Evolutionary conservation across 164 flowering plant genomes (phyloP), one percentile per base, ranked within the genome.

Genomic region (Chimonanthus salicifolius): DNA sequence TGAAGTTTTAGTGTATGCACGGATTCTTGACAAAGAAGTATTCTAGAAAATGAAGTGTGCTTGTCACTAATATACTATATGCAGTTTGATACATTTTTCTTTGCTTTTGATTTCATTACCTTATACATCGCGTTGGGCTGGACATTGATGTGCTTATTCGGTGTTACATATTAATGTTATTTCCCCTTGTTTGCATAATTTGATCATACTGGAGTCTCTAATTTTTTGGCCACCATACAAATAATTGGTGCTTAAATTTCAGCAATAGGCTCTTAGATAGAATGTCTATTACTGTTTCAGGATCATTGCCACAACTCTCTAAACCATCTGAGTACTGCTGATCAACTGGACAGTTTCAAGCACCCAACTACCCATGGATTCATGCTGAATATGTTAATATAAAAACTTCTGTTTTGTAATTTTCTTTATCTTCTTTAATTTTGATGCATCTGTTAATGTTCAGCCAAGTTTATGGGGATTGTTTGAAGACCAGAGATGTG

Each of bases 401-500:
- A 11, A 5, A 54, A 9, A 54, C 60, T 54, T 54, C 16, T 54
- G 16, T 4, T 15, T 54, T 54, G 16, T 66, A 68, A 18, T 68
- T 68, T 68, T 47, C 54, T 68, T 11, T 2, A 44, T 5, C 47
- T 62, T 70, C 60, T 63, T 16, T 77, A 44, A 48, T 70, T 71
- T 43, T 10, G 67, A 50, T 74, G 63, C 48, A 71, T 68, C 76
- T 78, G 15, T 47, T 49, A 5, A 45, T 78, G 7, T 77, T 49
- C 87, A 91, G 96, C 67, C 80, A 49, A 77, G 75, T 78, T 74
- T 79, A 50, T 67, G 47, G 70, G 72, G 76, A 76, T 74, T 71
- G 50, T 73, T 78, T 73, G 71, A 72, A 47, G 64, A 79, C 63
- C 81, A 74, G 71, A 72, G 62, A 54, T 75, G 74, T 72, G 77